These are phyloP conservation scores for Citrus sp. DNA, from an alignment of 345 rosid species.

Conservation along the genomic window DNA sequence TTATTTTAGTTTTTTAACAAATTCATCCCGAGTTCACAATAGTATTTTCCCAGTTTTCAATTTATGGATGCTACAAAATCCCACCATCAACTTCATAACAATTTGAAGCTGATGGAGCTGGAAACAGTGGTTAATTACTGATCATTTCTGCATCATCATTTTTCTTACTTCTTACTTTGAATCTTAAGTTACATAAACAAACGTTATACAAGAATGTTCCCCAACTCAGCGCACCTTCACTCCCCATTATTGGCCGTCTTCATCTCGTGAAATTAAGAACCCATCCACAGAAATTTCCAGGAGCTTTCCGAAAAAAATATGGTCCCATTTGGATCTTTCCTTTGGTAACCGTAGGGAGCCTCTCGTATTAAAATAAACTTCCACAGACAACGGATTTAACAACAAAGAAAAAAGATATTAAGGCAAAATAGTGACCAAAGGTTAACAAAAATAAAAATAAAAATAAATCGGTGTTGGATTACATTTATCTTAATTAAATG, in stretches of 20 bases:
- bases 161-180: background rate
- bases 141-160: background rate
- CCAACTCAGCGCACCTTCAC: conserved; percentile 11
- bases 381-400: no score
- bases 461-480: no score
- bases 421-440: no score
- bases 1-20: no score
- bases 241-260: conserved; percentile 40
- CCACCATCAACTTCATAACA: no score
- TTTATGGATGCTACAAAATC: no score
- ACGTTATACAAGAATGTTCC: conserved; percentile 13
- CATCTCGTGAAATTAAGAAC: conserved; percentile 21
- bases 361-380: background rate
- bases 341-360: background rate
- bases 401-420: no score
- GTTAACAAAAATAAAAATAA: no score
- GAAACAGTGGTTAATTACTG: background rate
- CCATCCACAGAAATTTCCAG: conserved; percentile 10
- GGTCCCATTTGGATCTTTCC: conserved; percentile 5
- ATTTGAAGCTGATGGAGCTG: no score
- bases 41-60: no score
- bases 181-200: background rate
- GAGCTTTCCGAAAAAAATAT: conserved; percentile 7
- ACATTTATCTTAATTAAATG: no score
- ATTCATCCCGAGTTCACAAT: no score